phyloP scores from a whole-genome alignment of 2,329 filamentous ascomycete species.

The Emmonsia crescens region DNA sequence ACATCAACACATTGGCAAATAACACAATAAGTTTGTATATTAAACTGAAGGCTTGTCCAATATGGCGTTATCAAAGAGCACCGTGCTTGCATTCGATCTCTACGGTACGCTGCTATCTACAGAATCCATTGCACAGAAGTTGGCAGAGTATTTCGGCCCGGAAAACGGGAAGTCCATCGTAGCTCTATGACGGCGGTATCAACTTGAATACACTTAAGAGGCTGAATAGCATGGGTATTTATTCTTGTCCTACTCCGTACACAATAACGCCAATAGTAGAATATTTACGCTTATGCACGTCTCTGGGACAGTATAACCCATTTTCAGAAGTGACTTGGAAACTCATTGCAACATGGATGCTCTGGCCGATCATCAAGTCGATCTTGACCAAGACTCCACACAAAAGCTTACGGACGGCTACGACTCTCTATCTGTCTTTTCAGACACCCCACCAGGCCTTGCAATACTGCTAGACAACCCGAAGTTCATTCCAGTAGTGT shows the following conservation, averaged over 20 bases:
- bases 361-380: conserved; percentile 44
- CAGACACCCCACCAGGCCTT: conserved; percentile 50
- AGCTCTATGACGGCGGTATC: conserved; percentile 54
- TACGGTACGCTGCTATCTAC: conserved; percentile 68
- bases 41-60: not conserved
- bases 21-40: not conserved
- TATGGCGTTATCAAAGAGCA: conserved; percentile 18
- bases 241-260: conserved; percentile 15
- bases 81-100: conserved; percentile 59
- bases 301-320: conserved; percentile 47
- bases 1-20: not conserved
- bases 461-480: conserved; percentile 33
- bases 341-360: conserved; percentile 55
- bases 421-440: conserved; percentile 52
- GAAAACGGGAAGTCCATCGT: conserved; percentile 49
- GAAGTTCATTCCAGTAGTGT: conserved; percentile 48
- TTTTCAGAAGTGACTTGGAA: conserved; percentile 53
- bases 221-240: conserved; percentile 60
- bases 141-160: conserved; percentile 47
- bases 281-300: not conserved
- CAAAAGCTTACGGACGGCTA: conserved; percentile 52
- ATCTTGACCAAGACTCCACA: conserved; percentile 36
- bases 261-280: not conserved
- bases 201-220: conserved; percentile 72
- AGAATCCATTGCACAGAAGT: conserved; percentile 51